Base-by-base conservation (phyloP, 805 yeast genomes). In the Wickerhamomyces queroliae region DNA sequence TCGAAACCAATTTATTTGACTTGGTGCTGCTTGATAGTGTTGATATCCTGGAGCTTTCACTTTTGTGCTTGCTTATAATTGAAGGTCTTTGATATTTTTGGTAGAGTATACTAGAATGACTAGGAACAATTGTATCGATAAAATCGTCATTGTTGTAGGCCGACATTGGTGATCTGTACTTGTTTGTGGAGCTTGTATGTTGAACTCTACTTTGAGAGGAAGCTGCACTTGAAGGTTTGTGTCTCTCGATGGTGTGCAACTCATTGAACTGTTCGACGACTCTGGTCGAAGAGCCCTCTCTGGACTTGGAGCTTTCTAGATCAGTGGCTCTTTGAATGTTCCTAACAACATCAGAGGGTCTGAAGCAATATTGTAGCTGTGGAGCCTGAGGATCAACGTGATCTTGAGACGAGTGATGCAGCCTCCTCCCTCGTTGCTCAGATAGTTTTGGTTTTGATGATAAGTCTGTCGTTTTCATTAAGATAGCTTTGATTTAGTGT, bases 121-220 rank as follows among this genome's bases (percentile, higher is more conserved):
- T 44, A 3, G 55, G 53, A 2, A 44, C 44, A 6, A 48, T 37
- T 2, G 55, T 41, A n/a, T 52, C 55, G 7, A 50, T 32, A 2
- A 38, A 36, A 5, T 40, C 23, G 12, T 51, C 46, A 12, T 36
- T 41, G 15, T 31, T 38, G 18, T 52, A 50, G 3, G 52, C 47
- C n/a, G 45, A 47, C 45, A 50, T 33, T 26, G 27, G 33, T 11
- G 17, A 22, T 34, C 23, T 38, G n/a, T 32, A n/a, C 23, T n/a
- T 11, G 5, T 15, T 27, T 21, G 12, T 35, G 18, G 13, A 18
- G 20, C 7, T 13, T 15, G 17, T 33, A 24, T 10, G 38, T 10
- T 27, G 8, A 4, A 16, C 10, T 18, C 23, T 34, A 16, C n/a
- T 31, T 9, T 18, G 26, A 4, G 18, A 19, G 6, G 36, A 33